phyloP scores from a whole-genome alignment of 331 rosid species.

The Phaseolus coccineus region DNA sequence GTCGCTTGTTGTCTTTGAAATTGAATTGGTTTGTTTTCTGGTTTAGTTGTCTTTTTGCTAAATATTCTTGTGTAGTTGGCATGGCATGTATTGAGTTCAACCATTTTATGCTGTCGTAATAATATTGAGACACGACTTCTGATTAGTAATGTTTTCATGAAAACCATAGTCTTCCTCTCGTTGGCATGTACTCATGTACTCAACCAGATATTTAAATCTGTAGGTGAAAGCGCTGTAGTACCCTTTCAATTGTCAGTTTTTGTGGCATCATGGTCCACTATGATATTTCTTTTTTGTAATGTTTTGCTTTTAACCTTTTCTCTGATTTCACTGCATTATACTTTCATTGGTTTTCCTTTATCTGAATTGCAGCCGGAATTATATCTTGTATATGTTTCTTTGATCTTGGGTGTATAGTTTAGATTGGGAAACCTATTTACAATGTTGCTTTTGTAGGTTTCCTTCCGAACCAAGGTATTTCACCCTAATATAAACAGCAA shows the following conservation, averaged over 20 bases:
- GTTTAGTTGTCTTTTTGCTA: slow-evolving; percentile 10
- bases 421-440: slow-evolving; percentile 4
- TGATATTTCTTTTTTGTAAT: neutral
- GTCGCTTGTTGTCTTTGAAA: neutral
- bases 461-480: slow-evolving; percentile 56
- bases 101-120: neutral
- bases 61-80: slow-evolving; percentile 3
- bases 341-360: neutral
- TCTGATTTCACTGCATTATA: neutral
- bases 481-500: slow-evolving; percentile 62
- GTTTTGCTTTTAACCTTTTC: neutral
- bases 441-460: slow-evolving; percentile 32
- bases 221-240: neutral
- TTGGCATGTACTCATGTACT: neutral
- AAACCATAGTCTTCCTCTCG: neutral
- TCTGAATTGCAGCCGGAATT: too few species aligned
- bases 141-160: neutral
- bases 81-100: neutral
- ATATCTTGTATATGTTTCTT: too few species aligned
- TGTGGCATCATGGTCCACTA: neutral
- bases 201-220: slow-evolving; percentile 7
- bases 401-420: too few species aligned
- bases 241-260: neutral
- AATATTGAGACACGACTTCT: neutral
- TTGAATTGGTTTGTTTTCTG: neutral